phyloP scores from a whole-genome alignment of 2,329 filamentous ascomycete species.

The Arthroderma sp. region DNA sequence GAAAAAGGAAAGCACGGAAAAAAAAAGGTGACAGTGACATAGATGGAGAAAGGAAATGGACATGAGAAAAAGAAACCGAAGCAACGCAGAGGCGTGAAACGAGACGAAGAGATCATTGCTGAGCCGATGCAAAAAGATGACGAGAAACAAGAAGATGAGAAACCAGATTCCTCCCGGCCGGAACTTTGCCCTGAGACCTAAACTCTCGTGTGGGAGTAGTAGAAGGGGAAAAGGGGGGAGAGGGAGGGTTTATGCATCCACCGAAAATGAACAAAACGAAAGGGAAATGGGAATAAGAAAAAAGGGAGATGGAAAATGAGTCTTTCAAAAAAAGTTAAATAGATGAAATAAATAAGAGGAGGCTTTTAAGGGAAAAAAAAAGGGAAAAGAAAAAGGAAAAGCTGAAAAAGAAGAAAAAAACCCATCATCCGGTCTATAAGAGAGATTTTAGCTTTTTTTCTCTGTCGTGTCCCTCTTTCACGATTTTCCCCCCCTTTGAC shows the following conservation, averaged over 20 bases:
- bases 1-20: background rate
- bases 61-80: background rate
- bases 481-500: background rate
- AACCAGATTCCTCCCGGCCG: background rate
- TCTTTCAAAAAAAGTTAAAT: background rate
- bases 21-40: conserved; percentile 2
- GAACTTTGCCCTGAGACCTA: too few relatives aligned
- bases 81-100: background rate
- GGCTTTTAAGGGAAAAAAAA: background rate
- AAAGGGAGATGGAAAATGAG: background rate
- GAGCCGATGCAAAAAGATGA: background rate
- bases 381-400: background rate
- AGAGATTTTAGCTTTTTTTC: background rate
- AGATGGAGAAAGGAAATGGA: background rate
- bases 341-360: background rate
- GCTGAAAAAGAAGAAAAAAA: background rate
- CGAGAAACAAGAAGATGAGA: background rate
- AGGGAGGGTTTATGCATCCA: background rate
- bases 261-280: background rate
- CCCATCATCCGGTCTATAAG: background rate
- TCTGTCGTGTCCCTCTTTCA: background rate
- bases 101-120: background rate
- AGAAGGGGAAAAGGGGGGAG: too few relatives aligned
- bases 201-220: too few relatives aligned
- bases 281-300: background rate